Conservation (phyloP, 176 grass and related monocot species). For the Hordeum vulgare region DNA sequence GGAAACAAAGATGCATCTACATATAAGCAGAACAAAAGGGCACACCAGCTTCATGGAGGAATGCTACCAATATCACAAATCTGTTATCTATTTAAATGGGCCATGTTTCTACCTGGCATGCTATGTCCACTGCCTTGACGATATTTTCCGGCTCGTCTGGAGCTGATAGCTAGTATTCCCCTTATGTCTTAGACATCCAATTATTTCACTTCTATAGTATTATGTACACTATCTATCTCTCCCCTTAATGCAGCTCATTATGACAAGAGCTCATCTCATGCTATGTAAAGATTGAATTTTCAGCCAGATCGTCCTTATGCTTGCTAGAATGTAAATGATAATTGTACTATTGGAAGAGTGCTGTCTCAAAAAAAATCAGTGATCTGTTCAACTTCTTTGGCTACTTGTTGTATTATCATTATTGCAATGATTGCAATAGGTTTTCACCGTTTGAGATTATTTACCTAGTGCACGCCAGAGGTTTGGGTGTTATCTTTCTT, state of each 20-base stretch:
- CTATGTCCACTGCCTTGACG: conserved; percentile 7
- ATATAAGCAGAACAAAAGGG: conserved; percentile 29
- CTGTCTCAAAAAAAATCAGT: conserved; percentile 9
- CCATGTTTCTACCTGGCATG: conserved; percentile 30
- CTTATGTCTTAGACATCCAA: conserved; percentile 14
- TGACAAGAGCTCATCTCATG: conserved; percentile 24
- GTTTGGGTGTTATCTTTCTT: conserved; percentile 9
- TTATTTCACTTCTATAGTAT: conserved; percentile 3
- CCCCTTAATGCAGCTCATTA: conserved; percentile 2
- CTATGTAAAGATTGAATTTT: conserved; percentile 32
- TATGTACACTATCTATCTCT: conserved; percentile 30
- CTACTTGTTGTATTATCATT: not conserved
- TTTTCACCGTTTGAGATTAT: conserved; percentile 4
- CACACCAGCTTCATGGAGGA: conserved; percentile 13
- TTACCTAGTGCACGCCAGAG: not conserved
- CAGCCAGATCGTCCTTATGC: conserved; percentile 4
- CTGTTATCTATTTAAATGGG: conserved; percentile 20
- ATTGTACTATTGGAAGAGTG: conserved; percentile 18
- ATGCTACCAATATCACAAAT: conserved; percentile 1
- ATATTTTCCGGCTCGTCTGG: conserved; percentile 8
- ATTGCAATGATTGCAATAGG: not conserved
- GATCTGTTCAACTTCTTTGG: not conserved
- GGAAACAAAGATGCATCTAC: conserved; percentile 34
- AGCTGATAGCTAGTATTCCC: conserved; percentile 27
- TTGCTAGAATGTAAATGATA: conserved; percentile 39